Evolutionary conservation across 2,329 filamentous ascomycete genomes (phyloP).

Genomic region (Taxawa tesnikishii): DNA sequence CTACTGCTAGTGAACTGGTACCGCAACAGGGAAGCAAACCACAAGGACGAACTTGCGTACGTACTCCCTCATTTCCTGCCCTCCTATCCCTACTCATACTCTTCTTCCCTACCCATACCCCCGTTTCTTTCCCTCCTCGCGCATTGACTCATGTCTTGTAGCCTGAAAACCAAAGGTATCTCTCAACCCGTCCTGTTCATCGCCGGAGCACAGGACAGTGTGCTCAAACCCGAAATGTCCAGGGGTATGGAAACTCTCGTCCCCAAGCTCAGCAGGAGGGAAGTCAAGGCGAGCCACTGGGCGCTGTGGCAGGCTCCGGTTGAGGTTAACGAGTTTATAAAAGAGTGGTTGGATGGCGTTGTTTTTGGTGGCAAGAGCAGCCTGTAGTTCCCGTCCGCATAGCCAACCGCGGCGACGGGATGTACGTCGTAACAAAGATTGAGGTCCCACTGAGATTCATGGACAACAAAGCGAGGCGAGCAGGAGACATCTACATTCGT

Average conservation of each 20-base stretch:
- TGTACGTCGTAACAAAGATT: too few relatives aligned
- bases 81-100: too few relatives aligned
- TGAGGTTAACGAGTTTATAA: constrained; percentile 57
- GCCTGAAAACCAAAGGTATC: constrained; percentile 30
- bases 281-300: constrained; percentile 71
- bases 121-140: neutral
- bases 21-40: constrained; percentile 59
- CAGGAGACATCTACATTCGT: too few relatives aligned
- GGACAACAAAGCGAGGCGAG: too few relatives aligned
- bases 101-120: too few relatives aligned
- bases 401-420: too few relatives aligned
- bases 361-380: constrained; percentile 34
- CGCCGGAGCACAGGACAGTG: constrained; percentile 55
- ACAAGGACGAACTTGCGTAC: constrained; percentile 54
- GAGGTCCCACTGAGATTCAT: too few relatives aligned
- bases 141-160: constrained; percentile 1
- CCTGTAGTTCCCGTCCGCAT: too few relatives aligned
- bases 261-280: constrained; percentile 48
- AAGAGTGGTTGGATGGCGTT: constrained; percentile 52
- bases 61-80: too few relatives aligned
- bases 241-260: constrained; percentile 58
- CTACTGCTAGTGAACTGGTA: constrained; percentile 90
- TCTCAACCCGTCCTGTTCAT: constrained; percentile 57
- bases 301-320: constrained; percentile 61
- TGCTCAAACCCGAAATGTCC: constrained; percentile 61